These are phyloP conservation scores for Cryphonectria japonica DNA, from an alignment of 2,329 filamentous ascomycete species.

Conservation along the genomic window DNA sequence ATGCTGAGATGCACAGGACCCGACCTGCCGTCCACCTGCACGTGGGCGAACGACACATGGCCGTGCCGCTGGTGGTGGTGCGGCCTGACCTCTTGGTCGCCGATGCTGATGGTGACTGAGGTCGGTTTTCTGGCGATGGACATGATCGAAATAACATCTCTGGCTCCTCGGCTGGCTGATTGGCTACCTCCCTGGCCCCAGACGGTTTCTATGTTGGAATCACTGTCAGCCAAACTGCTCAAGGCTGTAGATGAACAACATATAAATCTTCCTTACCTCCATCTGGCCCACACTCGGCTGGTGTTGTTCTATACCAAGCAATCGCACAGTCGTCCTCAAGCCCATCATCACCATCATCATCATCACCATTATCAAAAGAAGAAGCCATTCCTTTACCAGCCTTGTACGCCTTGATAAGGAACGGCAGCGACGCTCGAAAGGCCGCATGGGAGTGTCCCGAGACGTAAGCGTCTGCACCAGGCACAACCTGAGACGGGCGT, in stretches of 20 bases:
- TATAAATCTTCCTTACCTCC: conserved; percentile 41
- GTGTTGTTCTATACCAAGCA: conserved; percentile 49
- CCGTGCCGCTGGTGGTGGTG: conserved; percentile 34
- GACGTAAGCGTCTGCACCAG: conserved; percentile 53
- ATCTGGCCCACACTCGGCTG: conserved; percentile 38
- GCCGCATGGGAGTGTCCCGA: conserved; percentile 51
- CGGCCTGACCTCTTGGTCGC: conserved; percentile 39
- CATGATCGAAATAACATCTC: conserved; percentile 51
- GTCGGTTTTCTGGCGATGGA: conserved; percentile 39
- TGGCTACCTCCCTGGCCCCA: conserved; percentile 44
- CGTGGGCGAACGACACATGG: conserved; percentile 42
- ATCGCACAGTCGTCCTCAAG: conserved; percentile 40
- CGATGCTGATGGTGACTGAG: conserved; percentile 44
- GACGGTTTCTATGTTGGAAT: conserved; percentile 36
- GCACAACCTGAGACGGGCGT: conserved; percentile 44
- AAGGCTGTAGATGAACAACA: neutral
- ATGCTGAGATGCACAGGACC: conserved; percentile 46
- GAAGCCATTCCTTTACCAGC: conserved; percentile 42
- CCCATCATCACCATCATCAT: conserved; percentile 14
- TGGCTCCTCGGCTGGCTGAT: conserved; percentile 41
- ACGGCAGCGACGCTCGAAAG: conserved; percentile 53
- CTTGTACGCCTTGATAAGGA: conserved; percentile 56
- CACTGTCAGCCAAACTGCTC: conserved; percentile 4
- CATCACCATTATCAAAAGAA: neutral
- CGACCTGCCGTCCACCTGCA: conserved; percentile 42